phyloP scores from a whole-genome alignment of 345 rosid species.

The Populus alba region DNA sequence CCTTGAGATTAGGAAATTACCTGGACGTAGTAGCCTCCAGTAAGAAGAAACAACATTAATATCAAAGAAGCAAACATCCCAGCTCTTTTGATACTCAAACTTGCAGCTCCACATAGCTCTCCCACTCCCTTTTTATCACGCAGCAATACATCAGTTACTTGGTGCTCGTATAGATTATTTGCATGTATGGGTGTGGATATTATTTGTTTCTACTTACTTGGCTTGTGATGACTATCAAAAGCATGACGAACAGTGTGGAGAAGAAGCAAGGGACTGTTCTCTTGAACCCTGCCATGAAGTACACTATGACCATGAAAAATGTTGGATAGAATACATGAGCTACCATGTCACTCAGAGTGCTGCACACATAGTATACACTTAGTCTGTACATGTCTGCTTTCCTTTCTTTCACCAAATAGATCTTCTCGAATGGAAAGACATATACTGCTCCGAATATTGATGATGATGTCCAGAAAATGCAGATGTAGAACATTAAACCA shows the following conservation, averaged over 20 bases:
- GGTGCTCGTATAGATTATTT: not conserved
- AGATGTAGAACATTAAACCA: slow-evolving; percentile 87
- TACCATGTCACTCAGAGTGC: slow-evolving; percentile 91
- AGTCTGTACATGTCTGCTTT: slow-evolving; percentile 96
- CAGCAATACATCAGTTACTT: not conserved
- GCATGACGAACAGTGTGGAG: slow-evolving; percentile 60
- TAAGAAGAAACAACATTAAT: slow-evolving; percentile 84
- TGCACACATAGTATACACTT: slow-evolving; percentile 82
- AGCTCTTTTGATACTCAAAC: slow-evolving; percentile 78
- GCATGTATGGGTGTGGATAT: no score
- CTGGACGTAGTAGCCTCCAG: slow-evolving; percentile 98
- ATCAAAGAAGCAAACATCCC: slow-evolving; percentile 88
- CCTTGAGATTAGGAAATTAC: slow-evolving; percentile 20
- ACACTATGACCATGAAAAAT: slow-evolving; percentile 72
- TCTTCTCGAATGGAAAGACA: slow-evolving; percentile 90
- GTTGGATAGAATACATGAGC: slow-evolving; percentile 90
- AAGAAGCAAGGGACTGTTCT: slow-evolving; percentile 86
- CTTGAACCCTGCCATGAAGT: slow-evolving; percentile 95
- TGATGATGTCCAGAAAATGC: slow-evolving; percentile 97
- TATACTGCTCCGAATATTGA: slow-evolving; percentile 91
- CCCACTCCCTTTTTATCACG: slow-evolving; percentile 63
- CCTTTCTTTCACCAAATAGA: slow-evolving; percentile 85
- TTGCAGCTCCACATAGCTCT: slow-evolving; percentile 88
- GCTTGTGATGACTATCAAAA: slow-evolving; percentile 77
- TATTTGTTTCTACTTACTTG: slow-evolving; percentile 51